Base-by-base conservation (phyloP, 2,329 filamentous ascomycete genomes). In the Ceratocystis alfenasii region DNA sequence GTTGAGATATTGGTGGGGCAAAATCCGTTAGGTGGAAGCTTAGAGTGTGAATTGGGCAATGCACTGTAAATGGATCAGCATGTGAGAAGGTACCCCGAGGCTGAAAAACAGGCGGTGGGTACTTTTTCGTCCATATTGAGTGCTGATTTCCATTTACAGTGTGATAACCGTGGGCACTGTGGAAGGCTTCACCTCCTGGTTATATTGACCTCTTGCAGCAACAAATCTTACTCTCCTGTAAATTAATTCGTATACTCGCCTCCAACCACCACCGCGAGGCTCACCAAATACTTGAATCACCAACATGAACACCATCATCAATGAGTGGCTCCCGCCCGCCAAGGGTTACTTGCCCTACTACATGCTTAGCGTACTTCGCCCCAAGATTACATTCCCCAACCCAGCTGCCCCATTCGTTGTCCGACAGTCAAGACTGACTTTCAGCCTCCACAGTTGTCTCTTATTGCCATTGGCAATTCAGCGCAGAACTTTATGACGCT, bases 381-480 rank as follows among this genome's bases (percentile, higher is more conserved):
- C 46, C 17, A 50, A 50, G 48, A 10, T 5, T 50, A 50, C 48
- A 20, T 50, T 20, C 44, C 48, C 20, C 22, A n/a, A 2, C 7
- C 12, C 50, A 33, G 30, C 30, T 33, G 10, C 12, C 3, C 36
- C 36, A 41, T 41, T 12, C 36, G 12, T 41, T 41, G 10, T 41
- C 36, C 4, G 10, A 41, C 53, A 17, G 15, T 3, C 55, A 5
- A 33, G 15, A 59, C n/a, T 57, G 20, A 57, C 15, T 17, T 59
- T 33, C 41, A 41, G 5, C 36, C 10, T n/a, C 15, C 53, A 15
- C 33, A 96, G 93, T 83, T 95, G 73, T 90, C 90, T 66, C 73
- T 91, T 66, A 83, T 95, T 66, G 90, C 93, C 36, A 80, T 94
- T 67, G 87, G 84, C 72, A 99, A 99, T 80, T 88, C 86, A 45